A percentile compares a stretch with the other conserved stretches of the same genome.
phyloP scores from a whole-genome alignment of 1,139 yeast genomes.

The Nakaseomyces glabratus region DNA sequence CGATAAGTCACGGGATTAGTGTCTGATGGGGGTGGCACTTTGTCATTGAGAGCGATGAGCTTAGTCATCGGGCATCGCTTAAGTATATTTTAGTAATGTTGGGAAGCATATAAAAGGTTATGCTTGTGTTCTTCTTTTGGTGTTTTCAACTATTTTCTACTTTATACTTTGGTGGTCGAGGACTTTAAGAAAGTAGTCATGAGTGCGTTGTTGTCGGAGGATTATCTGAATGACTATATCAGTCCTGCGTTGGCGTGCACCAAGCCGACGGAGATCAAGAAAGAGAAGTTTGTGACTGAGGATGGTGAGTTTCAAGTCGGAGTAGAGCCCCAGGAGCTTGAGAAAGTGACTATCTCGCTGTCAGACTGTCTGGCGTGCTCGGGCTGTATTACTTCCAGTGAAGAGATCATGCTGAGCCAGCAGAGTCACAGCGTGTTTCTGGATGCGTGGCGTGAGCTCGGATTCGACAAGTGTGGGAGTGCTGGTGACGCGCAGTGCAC shows the following conservation, averaged over 20 bases:
- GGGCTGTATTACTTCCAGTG: constrained; percentile 96
- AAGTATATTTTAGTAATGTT: too few species aligned
- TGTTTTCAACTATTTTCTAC: too few species aligned
- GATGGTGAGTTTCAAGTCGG: constrained; percentile 69
- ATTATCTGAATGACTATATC: constrained; percentile 88
- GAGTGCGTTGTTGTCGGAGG: constrained; percentile 84
- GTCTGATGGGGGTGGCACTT: too few species aligned
- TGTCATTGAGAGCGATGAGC: too few species aligned
- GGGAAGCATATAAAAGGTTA: too few species aligned
- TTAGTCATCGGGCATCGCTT: too few species aligned
- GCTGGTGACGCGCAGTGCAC: constrained; percentile 8
- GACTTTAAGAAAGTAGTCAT: constrained; percentile 38
- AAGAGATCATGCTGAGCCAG: constrained; percentile 80
- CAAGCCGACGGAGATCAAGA: constrained; percentile 57
- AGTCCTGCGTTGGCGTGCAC: constrained; percentile 93
- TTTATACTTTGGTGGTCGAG: too few species aligned
- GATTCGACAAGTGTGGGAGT: constrained; percentile 1
- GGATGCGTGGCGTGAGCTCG: constrained; percentile 41
- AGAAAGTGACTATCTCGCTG: constrained; percentile 80
- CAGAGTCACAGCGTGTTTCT: constrained; percentile 79
- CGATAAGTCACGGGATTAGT: too few species aligned
- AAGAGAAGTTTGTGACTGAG: constrained; percentile 55
- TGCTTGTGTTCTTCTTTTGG: too few species aligned
- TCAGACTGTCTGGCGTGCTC: constrained; percentile 95
- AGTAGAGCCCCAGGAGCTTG: constrained; percentile 45